phyloP scores from a whole-genome alignment of 805 yeast genomes.

The Teunomyces gatunensis region DNA sequence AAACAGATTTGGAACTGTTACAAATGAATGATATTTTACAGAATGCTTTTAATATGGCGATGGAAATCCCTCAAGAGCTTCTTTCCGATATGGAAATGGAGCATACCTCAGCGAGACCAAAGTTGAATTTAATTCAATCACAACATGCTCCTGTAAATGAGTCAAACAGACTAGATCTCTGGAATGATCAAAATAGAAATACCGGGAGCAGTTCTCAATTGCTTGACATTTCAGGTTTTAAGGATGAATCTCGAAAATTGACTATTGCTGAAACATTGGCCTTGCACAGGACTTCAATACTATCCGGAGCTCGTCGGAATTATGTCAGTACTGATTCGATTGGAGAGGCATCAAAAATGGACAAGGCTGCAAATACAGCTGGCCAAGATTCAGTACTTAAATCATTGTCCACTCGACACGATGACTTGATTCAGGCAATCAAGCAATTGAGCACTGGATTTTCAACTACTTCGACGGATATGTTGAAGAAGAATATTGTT shows the following conservation, averaged over 20 bases:
- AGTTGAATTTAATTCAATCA: slow-evolving; percentile 1
- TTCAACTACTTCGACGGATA: slow-evolving; percentile 6
- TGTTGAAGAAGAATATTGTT: neutral
- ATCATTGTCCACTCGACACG: slow-evolving; percentile 2
- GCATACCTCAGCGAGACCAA: slow-evolving; percentile 9
- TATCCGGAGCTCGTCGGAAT: slow-evolving; percentile 24
- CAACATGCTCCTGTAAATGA: neutral
- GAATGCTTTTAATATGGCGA: slow-evolving; percentile 74
- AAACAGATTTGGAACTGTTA: slow-evolving; percentile 51
- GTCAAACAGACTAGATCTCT: neutral
- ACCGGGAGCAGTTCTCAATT: neutral
- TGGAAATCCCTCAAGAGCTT: slow-evolving; percentile 56
- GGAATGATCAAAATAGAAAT: slow-evolving; percentile 13
- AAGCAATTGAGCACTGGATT: slow-evolving; percentile 38
- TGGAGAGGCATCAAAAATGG: slow-evolving; percentile 21
- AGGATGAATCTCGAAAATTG: slow-evolving; percentile 18
- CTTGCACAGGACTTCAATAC: slow-evolving; percentile 47
- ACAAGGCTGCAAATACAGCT: slow-evolving; percentile 5
- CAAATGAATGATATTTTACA: slow-evolving; percentile 71
- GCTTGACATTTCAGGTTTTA: neutral
- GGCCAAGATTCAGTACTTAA: neutral
- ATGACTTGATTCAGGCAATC: slow-evolving; percentile 34
- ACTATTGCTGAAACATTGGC: slow-evolving; percentile 65
- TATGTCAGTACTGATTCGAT: slow-evolving; percentile 26
- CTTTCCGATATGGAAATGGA: slow-evolving; percentile 35